phyloP scores from a whole-genome alignment of 2,329 filamentous ascomycete genomes.

The Microsporum ferrugineum region DNA sequence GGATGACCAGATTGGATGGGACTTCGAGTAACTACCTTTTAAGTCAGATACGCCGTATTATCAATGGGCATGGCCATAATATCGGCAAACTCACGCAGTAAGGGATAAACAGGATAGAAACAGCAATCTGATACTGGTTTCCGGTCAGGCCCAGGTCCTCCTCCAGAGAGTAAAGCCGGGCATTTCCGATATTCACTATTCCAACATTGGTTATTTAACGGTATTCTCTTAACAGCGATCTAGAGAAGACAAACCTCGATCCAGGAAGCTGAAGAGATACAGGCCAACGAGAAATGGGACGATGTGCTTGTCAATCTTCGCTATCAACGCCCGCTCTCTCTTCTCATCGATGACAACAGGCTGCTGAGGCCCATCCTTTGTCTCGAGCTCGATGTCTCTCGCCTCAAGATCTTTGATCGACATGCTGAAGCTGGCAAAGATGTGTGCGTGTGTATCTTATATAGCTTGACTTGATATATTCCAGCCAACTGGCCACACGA shows the following conservation, averaged over 20 bases:
- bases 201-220: not conserved
- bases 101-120: conserved; percentile 57
- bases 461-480: too few relatives aligned
- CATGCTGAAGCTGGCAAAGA: not conserved
- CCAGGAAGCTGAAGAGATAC: conserved; percentile 66
- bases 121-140: conserved; percentile 58
- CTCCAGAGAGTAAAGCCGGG: conserved; percentile 53
- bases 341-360: conserved; percentile 18
- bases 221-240: not conserved
- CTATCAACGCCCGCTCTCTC: conserved; percentile 23
- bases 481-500: too few relatives aligned
- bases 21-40: conserved; percentile 44
- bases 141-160: conserved; percentile 48
- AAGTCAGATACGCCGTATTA: not conserved
- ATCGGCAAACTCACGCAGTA: conserved; percentile 36
- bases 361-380: not conserved
- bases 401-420: not conserved
- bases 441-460: too few relatives aligned
- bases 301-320: conserved; percentile 33
- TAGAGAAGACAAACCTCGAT: conserved; percentile 37
- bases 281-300: conserved; percentile 32
- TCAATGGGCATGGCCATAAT: not conserved
- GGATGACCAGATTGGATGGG: conserved; percentile 54
- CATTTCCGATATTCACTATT: conserved; percentile 60
- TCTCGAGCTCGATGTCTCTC: not conserved